Conservation (phyloP, 2,329 filamentous ascomycete species). For the Plenodomus tracheiphilus region DNA sequence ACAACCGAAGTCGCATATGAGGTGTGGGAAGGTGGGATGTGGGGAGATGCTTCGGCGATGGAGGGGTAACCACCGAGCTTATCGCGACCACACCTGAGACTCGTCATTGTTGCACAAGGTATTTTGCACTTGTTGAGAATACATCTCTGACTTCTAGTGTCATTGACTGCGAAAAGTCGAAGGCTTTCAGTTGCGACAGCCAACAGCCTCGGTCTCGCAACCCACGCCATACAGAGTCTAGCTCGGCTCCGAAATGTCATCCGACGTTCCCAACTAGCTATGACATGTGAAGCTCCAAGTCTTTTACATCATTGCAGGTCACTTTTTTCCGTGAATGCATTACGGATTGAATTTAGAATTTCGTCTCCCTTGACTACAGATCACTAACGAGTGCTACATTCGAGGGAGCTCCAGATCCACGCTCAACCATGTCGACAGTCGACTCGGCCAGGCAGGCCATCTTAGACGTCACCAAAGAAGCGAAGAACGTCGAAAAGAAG, state of each 20-base stretch:
- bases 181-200: not conserved
- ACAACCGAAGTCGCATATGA: slow-evolving; percentile 20
- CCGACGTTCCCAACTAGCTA: not conserved
- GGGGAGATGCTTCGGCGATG: slow-evolving; percentile 30
- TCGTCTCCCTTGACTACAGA: not conserved
- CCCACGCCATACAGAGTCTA: slow-evolving; percentile 12
- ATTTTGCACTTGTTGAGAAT: not conserved
- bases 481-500: slow-evolving; percentile 35
- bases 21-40: slow-evolving; percentile 28
- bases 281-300: slow-evolving; percentile 6
- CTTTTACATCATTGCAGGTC: not conserved
- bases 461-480: slow-evolving; percentile 15
- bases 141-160: too few relatives aligned
- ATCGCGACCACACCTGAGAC: not conserved
- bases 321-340: not conserved
- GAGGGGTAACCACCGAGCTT: slow-evolving; percentile 12
- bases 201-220: slow-evolving; percentile 12
- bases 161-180: not conserved
- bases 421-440: slow-evolving; percentile 15
- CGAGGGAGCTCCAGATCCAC: not conserved
- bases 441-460: slow-evolving; percentile 24
- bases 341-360: not conserved
- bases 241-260: slow-evolving; percentile 1
- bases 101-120: not conserved
- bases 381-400: not conserved